Evolutionary conservation across 2,329 filamentous ascomycete species (phyloP).

Genomic region (Curvularia hawaiiensis): DNA sequence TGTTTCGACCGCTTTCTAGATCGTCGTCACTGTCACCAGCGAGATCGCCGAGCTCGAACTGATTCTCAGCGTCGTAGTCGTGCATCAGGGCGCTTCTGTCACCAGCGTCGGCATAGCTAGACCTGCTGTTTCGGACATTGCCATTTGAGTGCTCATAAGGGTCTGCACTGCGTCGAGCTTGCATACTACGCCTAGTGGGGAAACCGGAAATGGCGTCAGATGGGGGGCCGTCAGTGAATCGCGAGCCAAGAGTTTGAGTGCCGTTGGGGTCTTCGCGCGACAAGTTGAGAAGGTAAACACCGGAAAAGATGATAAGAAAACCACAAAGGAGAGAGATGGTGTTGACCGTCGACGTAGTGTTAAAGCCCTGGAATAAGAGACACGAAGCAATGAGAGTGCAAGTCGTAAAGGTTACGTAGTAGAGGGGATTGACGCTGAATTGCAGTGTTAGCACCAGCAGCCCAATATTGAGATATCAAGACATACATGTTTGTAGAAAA

Average conservation of each 20-base stretch:
- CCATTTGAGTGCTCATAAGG: constrained; percentile 50
- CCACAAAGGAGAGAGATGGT: constrained; percentile 91
- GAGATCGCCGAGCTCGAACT: constrained; percentile 78
- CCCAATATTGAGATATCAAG: background rate
- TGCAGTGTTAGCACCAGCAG: constrained; percentile 12
- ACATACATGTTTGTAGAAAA: constrained; percentile 97
- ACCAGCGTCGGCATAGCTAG: constrained; percentile 40
- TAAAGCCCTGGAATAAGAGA: constrained; percentile 94
- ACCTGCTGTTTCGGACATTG: constrained; percentile 16
- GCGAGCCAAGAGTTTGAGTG: constrained; percentile 61
- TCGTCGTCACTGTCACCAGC: constrained; percentile 66
- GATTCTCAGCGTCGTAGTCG: constrained; percentile 80
- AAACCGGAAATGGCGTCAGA: constrained; percentile 90
- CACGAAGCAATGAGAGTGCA: constrained; percentile 93
- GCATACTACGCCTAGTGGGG: constrained; percentile 92
- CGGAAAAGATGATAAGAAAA: constrained; percentile 93
- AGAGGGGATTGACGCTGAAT: constrained; percentile 85
- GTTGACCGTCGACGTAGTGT: constrained; percentile 89
- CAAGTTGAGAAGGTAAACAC: constrained; percentile 95
- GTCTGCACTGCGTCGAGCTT: constrained; percentile 69
- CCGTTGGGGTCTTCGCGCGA: constrained; percentile 90
- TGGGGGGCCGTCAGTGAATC: constrained; percentile 74
- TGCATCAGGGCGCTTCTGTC: constrained; percentile 85
- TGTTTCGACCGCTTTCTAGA: constrained; percentile 33
- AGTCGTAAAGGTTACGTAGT: constrained; percentile 97